Base-by-base conservation (phyloP, 169 alveolate genomes). In the Ichthyophthirius multifiliis region DNA sequence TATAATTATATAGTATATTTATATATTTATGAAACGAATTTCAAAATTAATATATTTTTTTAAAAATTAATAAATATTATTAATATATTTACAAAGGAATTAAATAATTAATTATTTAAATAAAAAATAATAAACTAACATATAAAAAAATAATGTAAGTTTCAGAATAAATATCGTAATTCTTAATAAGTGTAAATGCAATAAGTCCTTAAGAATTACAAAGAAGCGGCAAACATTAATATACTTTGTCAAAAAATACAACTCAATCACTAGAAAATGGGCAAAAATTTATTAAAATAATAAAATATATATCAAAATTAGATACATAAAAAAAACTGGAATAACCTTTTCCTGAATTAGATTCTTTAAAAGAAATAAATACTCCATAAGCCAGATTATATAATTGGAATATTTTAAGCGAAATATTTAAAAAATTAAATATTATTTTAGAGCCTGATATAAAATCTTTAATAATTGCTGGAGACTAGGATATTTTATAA, bases 381-480 rank as follows among this genome's bases (percentile, higher is more conserved):
- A 64, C 85, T 12, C 84, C 92, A 23, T 62, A 89, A 6, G 85
- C 94, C 4, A 86, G 82, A 47, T 78, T 90, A 20, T 90, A 85
- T 63, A 90, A 90, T 67, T 90, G 94, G 91, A 90, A 90, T 23
- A 47, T 81, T 27, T 47, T 90, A 15, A 10, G 63, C 15, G 74
- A 79, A 27, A 90, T 79, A 23, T 64, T 83, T 27, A 64, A 43
- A 16, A 83, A 65, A 31, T 35, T 85, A 5, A 78, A 75, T 16
- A 73, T 89, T n/a, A 39, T 23, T 13, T 46, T 85, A 18, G 92
- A 89, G 23, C 55, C 85, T 34, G 94, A 89, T 43, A 75, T 88
- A 0, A 85, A 77, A 37, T 43, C 80, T 55, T 76, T 89, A n/a
- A 85, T 89, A n/a, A 48, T 89, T 7, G 94, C 92, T 5, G 94